Evolutionary conservation across 768 basidiomycete species (phyloP).

Genomic region (Leccinum olivaceopallidum): DNA sequence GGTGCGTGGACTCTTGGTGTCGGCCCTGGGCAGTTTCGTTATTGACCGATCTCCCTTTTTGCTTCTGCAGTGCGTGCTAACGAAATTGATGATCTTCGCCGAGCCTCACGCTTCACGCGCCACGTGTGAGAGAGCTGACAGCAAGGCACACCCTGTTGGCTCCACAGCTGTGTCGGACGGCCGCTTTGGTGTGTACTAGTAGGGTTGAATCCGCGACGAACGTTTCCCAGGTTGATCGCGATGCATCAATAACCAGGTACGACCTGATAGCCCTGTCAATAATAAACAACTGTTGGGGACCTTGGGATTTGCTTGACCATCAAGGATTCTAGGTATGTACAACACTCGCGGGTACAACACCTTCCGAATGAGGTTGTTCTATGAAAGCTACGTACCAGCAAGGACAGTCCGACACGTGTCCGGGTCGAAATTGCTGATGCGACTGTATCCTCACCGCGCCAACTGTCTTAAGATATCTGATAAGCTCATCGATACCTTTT

Average conservation of each 20-base stretch:
- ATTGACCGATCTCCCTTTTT: not conserved
- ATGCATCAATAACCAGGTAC: not conserved
- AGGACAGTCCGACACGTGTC: not conserved
- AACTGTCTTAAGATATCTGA: not conserved
- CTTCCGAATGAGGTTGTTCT: not conserved
- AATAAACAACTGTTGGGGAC: not conserved
- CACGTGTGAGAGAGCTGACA: not conserved
- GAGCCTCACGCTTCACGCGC: not conserved
- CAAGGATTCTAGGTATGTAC: not conserved
- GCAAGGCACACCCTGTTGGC: not conserved
- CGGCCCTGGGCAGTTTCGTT: not conserved
- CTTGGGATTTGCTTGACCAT: not conserved
- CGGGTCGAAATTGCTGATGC: not conserved
- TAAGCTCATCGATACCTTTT: not conserved
- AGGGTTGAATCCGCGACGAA: not conserved
- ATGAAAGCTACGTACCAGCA: not conserved
- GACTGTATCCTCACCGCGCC: not conserved
- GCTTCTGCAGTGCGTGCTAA: not conserved
- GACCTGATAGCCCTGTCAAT: not conserved
- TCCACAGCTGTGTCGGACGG: not conserved
- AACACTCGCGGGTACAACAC: not conserved
- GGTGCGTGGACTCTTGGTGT: not conserved
- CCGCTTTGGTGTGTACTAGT: not conserved
- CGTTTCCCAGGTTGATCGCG: not conserved
- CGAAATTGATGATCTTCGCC: not conserved